Base-by-base conservation (phyloP, 2,329 filamentous ascomycete genomes). In the Calonectria hawksworthii region DNA sequence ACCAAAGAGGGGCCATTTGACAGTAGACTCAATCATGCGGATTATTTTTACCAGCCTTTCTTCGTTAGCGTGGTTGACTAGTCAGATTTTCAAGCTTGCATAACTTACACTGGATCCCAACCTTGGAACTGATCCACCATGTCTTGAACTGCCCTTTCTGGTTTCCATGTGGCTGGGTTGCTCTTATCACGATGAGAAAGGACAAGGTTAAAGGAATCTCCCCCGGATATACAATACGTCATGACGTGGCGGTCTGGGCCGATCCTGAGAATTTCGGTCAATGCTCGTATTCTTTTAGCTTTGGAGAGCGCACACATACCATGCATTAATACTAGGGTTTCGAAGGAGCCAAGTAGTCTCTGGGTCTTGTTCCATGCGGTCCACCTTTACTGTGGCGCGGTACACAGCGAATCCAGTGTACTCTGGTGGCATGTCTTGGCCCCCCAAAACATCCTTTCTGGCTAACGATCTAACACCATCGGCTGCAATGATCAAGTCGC, bases 191-290 rank as follows among this genome's bases (percentile, higher is more conserved):
- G 80, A 74, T 88, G 86, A 8, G 85, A 87, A 0, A 88, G 78
- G 0, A 88, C 87, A 84, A 88, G 86, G 74, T 88, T 88, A 79
- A 88, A 88, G 0, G 85, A 82, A 56, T 85, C 83, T 2, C 86
- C 86, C 1, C 80, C 81, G 1, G 85, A 82, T 13, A 89, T 89
- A 6, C 81, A 82, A 74, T 87, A 88, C 0, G 86, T 85, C 86
- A 89, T 89, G 16, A 87, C 86, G 72, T 89, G 87, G 1, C 85
- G 77, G 23, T 84, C 78, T 28, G 86, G 80, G 6, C 86, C 86
- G 44, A 88, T 84, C 86, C 85, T 86, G 44, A 11, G 21, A 41
- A 10, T 16, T 4, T 8, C 6, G 1, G 16, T 21, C 21, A 41
- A 38, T 61, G 65, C 18, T 28, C 41, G 1, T 2, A 26, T 51